A percentile compares a stretch with the other conserved stretches of the same genome.
phyloP scores from a whole-genome alignment of 2,329 filamentous ascomycete genomes.

The Endocalyx cinctus region DNA sequence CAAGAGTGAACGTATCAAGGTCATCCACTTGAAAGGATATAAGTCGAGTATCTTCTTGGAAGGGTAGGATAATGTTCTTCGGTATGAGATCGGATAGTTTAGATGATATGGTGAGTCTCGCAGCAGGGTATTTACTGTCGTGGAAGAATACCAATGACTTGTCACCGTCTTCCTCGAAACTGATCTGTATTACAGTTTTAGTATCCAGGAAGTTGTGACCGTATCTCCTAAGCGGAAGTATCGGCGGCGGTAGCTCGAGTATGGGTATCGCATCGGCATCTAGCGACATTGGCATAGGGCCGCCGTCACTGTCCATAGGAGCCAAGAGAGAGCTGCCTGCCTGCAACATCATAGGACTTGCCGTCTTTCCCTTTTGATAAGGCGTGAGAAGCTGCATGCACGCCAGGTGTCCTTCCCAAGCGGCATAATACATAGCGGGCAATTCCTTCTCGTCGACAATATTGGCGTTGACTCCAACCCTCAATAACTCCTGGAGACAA shows the following conservation, averaged over 20 bases:
- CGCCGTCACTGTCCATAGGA: conserved; percentile 43
- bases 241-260: conserved; percentile 87
- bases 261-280: conserved; percentile 88
- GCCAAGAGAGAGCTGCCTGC: conserved; percentile 32
- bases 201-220: conserved; percentile 98
- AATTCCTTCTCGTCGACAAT: conserved; percentile 88
- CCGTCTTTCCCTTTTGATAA: conserved; percentile 39
- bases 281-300: conserved; percentile 58
- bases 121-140: conserved; percentile 91
- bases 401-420: conserved; percentile 93
- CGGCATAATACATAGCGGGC: conserved; percentile 96
- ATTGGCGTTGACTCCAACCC: conserved; percentile 71
- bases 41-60: conserved; percentile 90
- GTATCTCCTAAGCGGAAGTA: conserved; percentile 90
- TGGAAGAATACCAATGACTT: conserved; percentile 91
- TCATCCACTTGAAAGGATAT: conserved; percentile 97
- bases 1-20: conserved; percentile 85
- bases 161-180: conserved; percentile 72
- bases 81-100: conserved; percentile 95
- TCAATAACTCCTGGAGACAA: conserved; percentile 76
- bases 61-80: conserved; percentile 89
- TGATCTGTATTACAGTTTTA: conserved; percentile 92
- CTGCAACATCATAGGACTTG: conserved; percentile 41
- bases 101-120: conserved; percentile 90
- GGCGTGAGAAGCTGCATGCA: conserved; percentile 86